These are phyloP conservation scores for Tetrapisispora phaffii DNA, from an alignment of 805 yeast genomes.

Conservation along the genomic window DNA sequence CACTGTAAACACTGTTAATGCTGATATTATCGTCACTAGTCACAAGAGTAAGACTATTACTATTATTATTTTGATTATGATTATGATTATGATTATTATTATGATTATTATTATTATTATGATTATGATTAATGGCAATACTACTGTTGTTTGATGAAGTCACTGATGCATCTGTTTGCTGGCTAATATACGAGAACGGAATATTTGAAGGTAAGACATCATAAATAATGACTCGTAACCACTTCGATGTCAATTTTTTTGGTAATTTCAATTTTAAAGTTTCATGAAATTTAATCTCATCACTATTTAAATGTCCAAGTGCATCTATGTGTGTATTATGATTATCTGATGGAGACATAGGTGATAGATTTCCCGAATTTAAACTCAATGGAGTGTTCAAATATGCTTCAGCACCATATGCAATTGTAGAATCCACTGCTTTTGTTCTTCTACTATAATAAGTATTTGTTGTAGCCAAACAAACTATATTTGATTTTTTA, in stretches of 20 bases:
- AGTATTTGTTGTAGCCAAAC: slow-evolving; percentile 22
- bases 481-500: slow-evolving; percentile 21
- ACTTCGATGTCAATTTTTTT: slow-evolving; percentile 18
- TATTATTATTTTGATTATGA: neutral
- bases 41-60: neutral
- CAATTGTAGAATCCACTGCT: slow-evolving; percentile 3
- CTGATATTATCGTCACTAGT: neutral
- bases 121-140: neutral
- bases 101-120: neutral
- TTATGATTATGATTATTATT: neutral
- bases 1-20: neutral
- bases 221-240: slow-evolving; percentile 23
- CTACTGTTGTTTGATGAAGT: no score
- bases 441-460: slow-evolving; percentile 17
- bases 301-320: no score
- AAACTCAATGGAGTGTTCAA: neutral
- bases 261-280: slow-evolving; percentile 22
- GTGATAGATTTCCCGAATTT: neutral
- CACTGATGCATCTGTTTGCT: neutral
- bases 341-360: neutral
- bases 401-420: neutral
- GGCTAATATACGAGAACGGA: slow-evolving; percentile 4
- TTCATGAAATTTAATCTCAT: slow-evolving; percentile 20
- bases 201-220: slow-evolving; percentile 17
- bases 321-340: no score